Evolutionary conservation across 345 rosid species (phyloP).

Genomic region (Bruguiera gymnorhiza): DNA sequence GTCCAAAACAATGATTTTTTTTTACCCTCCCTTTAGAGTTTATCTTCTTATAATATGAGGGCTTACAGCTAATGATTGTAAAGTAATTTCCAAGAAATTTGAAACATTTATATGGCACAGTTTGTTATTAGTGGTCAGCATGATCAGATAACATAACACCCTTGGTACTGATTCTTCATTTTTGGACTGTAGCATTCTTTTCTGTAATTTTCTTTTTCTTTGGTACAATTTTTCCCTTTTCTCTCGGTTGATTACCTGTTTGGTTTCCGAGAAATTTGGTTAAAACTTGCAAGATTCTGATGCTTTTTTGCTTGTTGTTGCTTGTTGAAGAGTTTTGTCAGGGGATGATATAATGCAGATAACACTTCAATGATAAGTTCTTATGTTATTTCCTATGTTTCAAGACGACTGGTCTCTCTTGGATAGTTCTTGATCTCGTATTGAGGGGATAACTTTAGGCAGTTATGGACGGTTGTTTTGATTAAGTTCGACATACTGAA

Average conservation of each 20-base stretch:
- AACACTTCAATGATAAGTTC: conserved; percentile 29
- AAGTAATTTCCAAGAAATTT: too few species aligned
- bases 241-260: not conserved
- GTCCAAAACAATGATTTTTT: not conserved
- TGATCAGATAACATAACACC: too few species aligned
- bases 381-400: too few species aligned
- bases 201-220: not conserved
- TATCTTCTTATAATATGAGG: too few species aligned
- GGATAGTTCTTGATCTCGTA: not conserved
- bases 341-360: conserved; percentile 84
- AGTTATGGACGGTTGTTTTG: too few species aligned
- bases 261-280: not conserved
- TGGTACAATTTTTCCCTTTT: not conserved
- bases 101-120: too few species aligned
- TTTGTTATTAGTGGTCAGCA: too few species aligned
- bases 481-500: too few species aligned
- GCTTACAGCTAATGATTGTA: too few species aligned
- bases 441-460: not conserved
- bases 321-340: conserved; percentile 20
- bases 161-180: conserved; percentile 63
- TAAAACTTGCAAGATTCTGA: not conserved
- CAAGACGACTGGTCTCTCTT: not conserved
- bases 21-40: too few species aligned
- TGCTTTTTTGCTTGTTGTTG: too few species aligned
- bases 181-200: conserved; percentile 61